These are phyloP conservation scores for Trypanosoma scelopori DNA, from an alignment of 208 protist genomes.

Conservation along the genomic window DNA sequence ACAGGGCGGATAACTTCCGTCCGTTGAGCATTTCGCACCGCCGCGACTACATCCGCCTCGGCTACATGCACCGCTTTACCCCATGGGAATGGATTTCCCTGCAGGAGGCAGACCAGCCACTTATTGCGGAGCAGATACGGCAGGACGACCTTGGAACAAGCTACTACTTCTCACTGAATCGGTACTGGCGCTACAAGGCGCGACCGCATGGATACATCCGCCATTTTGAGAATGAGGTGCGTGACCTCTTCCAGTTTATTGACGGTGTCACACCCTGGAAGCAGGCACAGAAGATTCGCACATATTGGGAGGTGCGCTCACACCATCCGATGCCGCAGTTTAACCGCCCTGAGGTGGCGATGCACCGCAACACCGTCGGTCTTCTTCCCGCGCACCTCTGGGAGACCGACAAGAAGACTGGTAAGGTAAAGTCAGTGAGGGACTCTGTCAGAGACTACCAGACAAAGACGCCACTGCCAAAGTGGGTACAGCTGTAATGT, in stretches of 20 bases:
- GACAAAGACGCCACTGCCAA: conserved; percentile 78
- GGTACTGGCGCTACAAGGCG: conserved; percentile 89
- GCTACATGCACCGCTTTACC: conserved; percentile 86
- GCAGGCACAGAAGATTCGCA: conserved; percentile 90
- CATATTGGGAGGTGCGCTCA: conserved; percentile 88
- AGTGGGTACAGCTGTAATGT: conserved; percentile 79
- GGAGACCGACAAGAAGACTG: conserved; percentile 92
- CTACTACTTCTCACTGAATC: conserved; percentile 85
- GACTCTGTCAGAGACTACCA: conserved; percentile 91
- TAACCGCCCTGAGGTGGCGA: conserved; percentile 83
- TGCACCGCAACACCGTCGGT: conserved; percentile 86
- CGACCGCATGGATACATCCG: conserved; percentile 87
- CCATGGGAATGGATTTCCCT: conserved; percentile 92
- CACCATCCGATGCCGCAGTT: conserved; percentile 92
- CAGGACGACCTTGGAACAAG: conserved; percentile 72
- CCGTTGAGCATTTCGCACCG: conserved; percentile 84
- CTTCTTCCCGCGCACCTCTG: conserved; percentile 84
- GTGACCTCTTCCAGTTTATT: conserved; percentile 85
- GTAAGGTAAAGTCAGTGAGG: conserved; percentile 88
- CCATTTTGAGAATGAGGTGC: conserved; percentile 89
- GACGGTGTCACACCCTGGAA: conserved; percentile 89
- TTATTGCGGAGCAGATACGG: conserved; percentile 81
- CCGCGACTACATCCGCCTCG: conserved; percentile 82
- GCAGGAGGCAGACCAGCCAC: conserved; percentile 88
- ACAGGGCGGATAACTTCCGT: conserved; percentile 84